Base-by-base conservation (phyloP, 163 green algal genomes). In the Prototheca wickerhamii region DNA sequence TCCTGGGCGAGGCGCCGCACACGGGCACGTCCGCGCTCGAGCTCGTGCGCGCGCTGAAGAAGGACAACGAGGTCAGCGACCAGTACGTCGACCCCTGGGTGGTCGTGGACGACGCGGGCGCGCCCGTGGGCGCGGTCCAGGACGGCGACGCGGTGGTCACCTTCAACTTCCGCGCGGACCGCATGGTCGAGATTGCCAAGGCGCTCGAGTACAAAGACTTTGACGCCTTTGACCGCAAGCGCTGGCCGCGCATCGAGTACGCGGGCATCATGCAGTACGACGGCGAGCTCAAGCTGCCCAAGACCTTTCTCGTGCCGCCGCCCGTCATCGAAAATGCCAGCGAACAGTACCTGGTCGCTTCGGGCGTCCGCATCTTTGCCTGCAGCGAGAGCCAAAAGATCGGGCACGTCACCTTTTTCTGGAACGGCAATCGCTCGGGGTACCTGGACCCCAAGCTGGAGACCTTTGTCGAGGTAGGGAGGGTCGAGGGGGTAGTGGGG, bases 241-340 rank as follows among this genome's bases (percentile, higher is more conserved):
- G 83, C 26, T 86, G 76, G 61, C 86, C 86, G 68, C 69, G 77
- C 70, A 68, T 71, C 29, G 21, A 40, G 35, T 94, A 93, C 64
- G 84, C 86, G 37, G 88, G 88, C 42, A 89, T 95, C 76, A 96
- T 96, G 88, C 89, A 97, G 72, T 98, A 98, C 71, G 91, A 98
- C 56, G 91, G 91, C 33, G 91, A 98, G 61, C 80, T 98, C 32
- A 87, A 91, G 73, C 86, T 98, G 65, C 91, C 91, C 29, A 62
- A 72, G 25, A 85, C 91, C 69, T 97, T 84, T 82, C 86, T 98
- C 62, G 91, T 98, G 53, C 83, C 87, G 18, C 91, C 91, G 6
- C 91, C 91, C 18, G 62, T 83, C 68, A 96, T 97, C 52, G 77
- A 64, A 71, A 70, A 34, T 8, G 64, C 62, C 20, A 66, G 44